Base-by-base conservation (phyloP, 805 yeast species). In the Lipomyces yamanashiensis region DNA sequence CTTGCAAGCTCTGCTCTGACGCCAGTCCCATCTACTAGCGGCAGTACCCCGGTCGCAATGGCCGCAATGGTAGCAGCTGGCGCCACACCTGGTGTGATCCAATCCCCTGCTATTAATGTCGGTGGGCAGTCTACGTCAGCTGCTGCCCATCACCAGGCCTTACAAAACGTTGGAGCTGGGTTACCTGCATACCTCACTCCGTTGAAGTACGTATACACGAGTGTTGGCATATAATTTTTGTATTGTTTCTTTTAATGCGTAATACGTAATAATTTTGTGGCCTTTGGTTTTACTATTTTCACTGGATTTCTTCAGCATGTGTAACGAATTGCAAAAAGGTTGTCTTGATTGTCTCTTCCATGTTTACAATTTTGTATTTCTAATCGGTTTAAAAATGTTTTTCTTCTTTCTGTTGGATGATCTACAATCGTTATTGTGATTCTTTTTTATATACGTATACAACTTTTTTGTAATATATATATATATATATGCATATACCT, bases 131-230 rank as follows among this genome's bases (percentile, higher is more conserved):
- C 47, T 28, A 28, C 28, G 28, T 5, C 28, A 48, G 52, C 37
- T 7, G 23, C 37, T 23, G 37, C 52, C 13, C 48, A 43, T 43
- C 48, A 13, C 19, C 21, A n/a, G 7, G 53, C 40, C 19, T 15
- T 51, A 44, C 54, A 51, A 36, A 28, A 13, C 7, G 48, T 37
- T 41, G 48, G 40, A 7, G 34, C 39, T 23, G 57, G 57, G 15
- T 34, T 54, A 33, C 58, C 58, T 13, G 21, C 58, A n/a, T 54
- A 44, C 23, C 7, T 54, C 41, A 34, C 58, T 28, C 58, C 58
- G 50, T n/a, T 54, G 43, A 43, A 45, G 51, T 54, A 44, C 34
- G 51, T 54, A 41, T 54, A 54, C n/a, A 53, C 57, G 28, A 53
- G 57, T 17, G 57, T 23, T n/a, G 57, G 57, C 9, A 23, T 53